These are phyloP conservation scores for Cercophora scortea DNA, from an alignment of 495 filamentous ascomycete species.

Conservation along the genomic window DNA sequence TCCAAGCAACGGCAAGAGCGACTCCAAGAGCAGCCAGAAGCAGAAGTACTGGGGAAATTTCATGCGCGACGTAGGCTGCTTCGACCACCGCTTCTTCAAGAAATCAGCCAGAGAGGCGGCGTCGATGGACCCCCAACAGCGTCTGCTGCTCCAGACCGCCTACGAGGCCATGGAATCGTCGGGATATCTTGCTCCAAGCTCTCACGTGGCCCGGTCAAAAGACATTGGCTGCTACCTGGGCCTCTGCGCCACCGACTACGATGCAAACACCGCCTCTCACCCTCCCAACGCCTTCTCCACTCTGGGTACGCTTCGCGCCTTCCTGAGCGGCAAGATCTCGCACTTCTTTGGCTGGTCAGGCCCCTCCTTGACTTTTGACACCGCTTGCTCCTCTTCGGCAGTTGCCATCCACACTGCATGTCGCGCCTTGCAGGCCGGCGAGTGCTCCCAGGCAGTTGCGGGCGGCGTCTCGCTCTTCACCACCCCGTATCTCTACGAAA, in stretches of 20 bases:
- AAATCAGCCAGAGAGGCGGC: constrained; percentile 52
- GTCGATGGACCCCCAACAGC: constrained; percentile 61
- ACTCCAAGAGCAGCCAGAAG: constrained; percentile 43
- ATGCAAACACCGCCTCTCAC: constrained; percentile 27
- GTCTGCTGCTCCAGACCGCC: constrained; percentile 62
- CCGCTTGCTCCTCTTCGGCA: constrained; percentile 47
- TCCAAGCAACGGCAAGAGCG: constrained; percentile 35
- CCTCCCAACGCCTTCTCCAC: constrained; percentile 27
- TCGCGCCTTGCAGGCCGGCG: constrained; percentile 35
- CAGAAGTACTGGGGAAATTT: constrained; percentile 14
- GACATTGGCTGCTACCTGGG: constrained; percentile 17
- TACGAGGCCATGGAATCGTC: constrained; percentile 70
- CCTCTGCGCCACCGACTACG: constrained; percentile 25
- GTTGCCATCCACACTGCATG: constrained; percentile 44
- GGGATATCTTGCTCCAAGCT: constrained; percentile 38
- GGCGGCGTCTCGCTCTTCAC: constrained; percentile 30
- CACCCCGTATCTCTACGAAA: constrained; percentile 40
- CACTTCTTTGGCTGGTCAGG: constrained; percentile 39
- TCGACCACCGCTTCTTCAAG: constrained; percentile 49
- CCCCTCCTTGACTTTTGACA: constrained; percentile 35
- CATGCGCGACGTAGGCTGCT: constrained; percentile 31
- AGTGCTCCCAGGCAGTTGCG: constrained; percentile 33
- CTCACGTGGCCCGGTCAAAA: not conserved
- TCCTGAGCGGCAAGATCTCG: constrained; percentile 41
- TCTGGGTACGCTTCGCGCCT: constrained; percentile 3